phyloP scores from a whole-genome alignment of 2,329 filamentous ascomycete species.

The Cladosporium oxysporum region DNA sequence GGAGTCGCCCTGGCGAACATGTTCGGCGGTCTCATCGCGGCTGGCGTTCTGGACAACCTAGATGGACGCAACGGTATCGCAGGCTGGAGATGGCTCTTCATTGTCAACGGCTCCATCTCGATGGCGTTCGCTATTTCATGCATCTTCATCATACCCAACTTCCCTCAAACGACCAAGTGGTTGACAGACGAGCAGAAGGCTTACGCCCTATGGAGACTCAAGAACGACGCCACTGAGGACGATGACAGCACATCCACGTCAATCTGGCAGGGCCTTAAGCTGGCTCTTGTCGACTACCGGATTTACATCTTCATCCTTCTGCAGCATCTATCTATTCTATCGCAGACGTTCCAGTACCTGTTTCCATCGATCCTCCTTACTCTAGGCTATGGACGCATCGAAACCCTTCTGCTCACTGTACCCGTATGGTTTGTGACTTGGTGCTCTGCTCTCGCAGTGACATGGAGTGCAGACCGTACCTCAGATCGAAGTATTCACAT shows the following conservation, averaged over 20 bases:
- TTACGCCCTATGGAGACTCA: conserved; percentile 55
- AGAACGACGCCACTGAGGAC: conserved; percentile 51
- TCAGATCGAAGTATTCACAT: conserved; percentile 61
- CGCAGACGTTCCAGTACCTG: conserved; percentile 64
- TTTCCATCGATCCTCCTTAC: conserved; percentile 66
- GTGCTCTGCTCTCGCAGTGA: conserved; percentile 55
- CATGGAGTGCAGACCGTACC: conserved; percentile 56
- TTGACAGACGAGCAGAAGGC: conserved; percentile 53
- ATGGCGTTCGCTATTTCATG: conserved; percentile 24
- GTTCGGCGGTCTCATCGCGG: conserved; percentile 53
- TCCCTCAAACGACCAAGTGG: conserved; percentile 57
- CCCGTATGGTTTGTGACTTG: conserved; percentile 59
- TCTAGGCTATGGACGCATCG: conserved; percentile 57
- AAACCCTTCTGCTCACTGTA: conserved; percentile 59
- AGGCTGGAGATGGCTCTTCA: conserved; percentile 46
- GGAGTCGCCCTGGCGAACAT: conserved; percentile 46
- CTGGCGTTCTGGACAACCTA: conserved; percentile 46
- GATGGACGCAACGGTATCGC: conserved; percentile 40
- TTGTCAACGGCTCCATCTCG: conserved; percentile 39
- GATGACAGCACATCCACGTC: conserved; percentile 43
- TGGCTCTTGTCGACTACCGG: conserved; percentile 52
- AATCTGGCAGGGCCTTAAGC: conserved; percentile 49
- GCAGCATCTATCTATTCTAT: conserved; percentile 55
- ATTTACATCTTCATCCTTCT: conserved; percentile 58
- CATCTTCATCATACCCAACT: conserved; percentile 49